phyloP scores from a whole-genome alignment of 129 eudicot species.

The Gnaphalium uliginosum region DNA sequence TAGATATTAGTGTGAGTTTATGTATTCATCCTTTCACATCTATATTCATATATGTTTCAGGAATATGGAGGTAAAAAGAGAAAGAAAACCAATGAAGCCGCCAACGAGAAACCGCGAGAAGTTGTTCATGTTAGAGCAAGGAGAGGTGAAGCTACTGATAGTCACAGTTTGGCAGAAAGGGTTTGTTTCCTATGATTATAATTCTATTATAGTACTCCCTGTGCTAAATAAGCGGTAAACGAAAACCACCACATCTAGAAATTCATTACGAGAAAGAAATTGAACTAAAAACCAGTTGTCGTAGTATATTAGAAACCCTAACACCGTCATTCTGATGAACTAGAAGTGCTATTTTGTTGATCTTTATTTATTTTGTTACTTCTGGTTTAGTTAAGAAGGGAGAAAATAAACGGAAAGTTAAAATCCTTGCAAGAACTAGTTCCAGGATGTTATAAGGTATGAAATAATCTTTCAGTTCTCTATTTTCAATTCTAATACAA shows the following conservation, averaged over 20 bases:
- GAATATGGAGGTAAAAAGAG: constrained; percentile 65
- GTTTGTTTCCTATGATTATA: constrained; percentile 31
- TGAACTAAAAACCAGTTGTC: too few species aligned
- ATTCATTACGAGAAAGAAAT: too few species aligned
- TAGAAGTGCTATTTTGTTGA: background rate
- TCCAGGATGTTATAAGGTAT: constrained; percentile 96
- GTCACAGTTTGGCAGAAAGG: constrained; percentile 98
- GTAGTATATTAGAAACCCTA: background rate
- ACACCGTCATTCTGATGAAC: background rate
- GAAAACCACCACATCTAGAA: too few species aligned
- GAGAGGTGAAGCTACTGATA: constrained; percentile 98
- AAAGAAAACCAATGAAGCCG: constrained; percentile 46
- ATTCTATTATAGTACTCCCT: background rate
- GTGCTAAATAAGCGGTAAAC: too few species aligned
- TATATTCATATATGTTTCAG: constrained; percentile 29
- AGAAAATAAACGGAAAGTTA: constrained; percentile 79
- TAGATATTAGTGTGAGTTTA: background rate
- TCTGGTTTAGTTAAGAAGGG: constrained; percentile 61
- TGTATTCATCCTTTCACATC: background rate
- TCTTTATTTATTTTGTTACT: background rate
- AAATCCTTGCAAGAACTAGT: constrained; percentile 86
- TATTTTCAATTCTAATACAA: too few species aligned
- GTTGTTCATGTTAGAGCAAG: constrained; percentile 98
- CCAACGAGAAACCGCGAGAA: constrained; percentile 65
- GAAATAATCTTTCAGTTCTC: background rate